These are phyloP conservation scores for Syncephalastrum contaminatum DNA, from an alignment of 371 early-diverging fungal genomes.

Conservation along the genomic window DNA sequence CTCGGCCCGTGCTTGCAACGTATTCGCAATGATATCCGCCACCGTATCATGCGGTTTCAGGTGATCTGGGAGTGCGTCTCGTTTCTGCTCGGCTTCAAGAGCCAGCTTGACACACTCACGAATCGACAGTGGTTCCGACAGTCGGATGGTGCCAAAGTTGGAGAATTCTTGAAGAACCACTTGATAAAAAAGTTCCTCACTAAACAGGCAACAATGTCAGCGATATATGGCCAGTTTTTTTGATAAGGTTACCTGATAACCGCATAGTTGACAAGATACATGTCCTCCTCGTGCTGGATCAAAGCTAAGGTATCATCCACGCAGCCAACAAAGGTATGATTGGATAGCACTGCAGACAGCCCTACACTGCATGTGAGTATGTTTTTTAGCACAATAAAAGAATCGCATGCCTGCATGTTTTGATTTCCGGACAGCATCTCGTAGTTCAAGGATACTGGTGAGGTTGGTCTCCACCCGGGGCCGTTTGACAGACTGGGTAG, in stretches of 20 bases:
- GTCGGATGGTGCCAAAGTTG: constrained; percentile 77
- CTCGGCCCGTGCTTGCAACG: constrained; percentile 58
- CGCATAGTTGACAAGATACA: constrained; percentile 80
- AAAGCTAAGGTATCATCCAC: constrained; percentile 74
- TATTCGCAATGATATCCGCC: constrained; percentile 43
- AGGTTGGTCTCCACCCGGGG: constrained; percentile 67
- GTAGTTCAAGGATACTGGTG: constrained; percentile 73
- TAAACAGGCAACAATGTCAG: constrained; percentile 19
- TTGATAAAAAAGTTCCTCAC: constrained; percentile 89
- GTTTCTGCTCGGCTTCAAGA: constrained; percentile 53
- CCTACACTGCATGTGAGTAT: constrained; percentile 27
- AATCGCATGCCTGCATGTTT: constrained; percentile 53
- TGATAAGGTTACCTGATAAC: constrained; percentile 54
- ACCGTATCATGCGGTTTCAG: constrained; percentile 54
- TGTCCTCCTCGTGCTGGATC: constrained; percentile 78
- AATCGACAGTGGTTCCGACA: constrained; percentile 66
- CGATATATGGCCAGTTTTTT: neutral
- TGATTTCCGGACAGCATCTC: constrained; percentile 65
- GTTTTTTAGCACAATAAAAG: neutral
- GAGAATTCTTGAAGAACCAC: constrained; percentile 75
- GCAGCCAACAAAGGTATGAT: constrained; percentile 90
- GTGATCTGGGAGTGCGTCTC: constrained; percentile 42
- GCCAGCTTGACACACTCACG: constrained; percentile 66
- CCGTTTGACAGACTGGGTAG: constrained; percentile 5
- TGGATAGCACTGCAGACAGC: constrained; percentile 67